These are phyloP conservation scores for Pyrus betulifolia DNA, from an alignment of 306 rosid genomes.

Conservation along the genomic window DNA sequence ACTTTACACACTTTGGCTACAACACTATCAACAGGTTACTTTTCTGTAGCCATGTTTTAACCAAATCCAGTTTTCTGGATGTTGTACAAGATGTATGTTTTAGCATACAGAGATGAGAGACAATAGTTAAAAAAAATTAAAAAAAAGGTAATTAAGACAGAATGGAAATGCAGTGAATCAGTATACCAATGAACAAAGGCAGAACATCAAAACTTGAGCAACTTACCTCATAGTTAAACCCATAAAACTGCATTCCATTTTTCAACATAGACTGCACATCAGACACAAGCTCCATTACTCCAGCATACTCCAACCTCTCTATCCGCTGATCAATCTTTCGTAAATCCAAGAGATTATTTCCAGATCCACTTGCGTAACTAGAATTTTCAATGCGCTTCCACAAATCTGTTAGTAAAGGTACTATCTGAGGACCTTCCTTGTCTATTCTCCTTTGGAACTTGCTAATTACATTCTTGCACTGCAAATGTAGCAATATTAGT, in stretches of 20 bases:
- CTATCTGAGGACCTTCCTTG: slow-evolving; percentile 84
- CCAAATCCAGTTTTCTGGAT: background rate
- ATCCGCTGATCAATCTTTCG: slow-evolving; percentile 78
- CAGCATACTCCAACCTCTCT: slow-evolving; percentile 74
- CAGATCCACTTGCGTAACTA: slow-evolving; percentile 47
- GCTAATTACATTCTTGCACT: slow-evolving; percentile 91
- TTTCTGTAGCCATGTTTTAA: background rate
- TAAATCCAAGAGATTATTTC: slow-evolving; percentile 61
- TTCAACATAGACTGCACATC: slow-evolving; percentile 91
- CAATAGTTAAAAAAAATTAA: background rate
- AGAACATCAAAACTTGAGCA: slow-evolving; percentile 6
- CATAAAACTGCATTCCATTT: slow-evolving; percentile 74
- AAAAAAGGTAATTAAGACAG: background rate
- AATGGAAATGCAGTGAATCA: background rate
- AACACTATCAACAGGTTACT: background rate
- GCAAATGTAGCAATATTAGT: slow-evolving; percentile 21
- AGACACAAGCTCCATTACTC: slow-evolving; percentile 75
- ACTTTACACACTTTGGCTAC: background rate
- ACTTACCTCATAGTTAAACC: slow-evolving; percentile 75
- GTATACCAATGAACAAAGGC: background rate
- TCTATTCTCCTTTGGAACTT: slow-evolving; percentile 81
- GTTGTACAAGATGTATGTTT: background rate
- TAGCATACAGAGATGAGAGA: background rate
- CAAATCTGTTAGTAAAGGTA: slow-evolving; percentile 81
- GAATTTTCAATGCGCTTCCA: slow-evolving; percentile 82